Conservation (phyloP, 2,329 filamentous ascomycete species). For the Drechslerella stenobrocha region DNA sequence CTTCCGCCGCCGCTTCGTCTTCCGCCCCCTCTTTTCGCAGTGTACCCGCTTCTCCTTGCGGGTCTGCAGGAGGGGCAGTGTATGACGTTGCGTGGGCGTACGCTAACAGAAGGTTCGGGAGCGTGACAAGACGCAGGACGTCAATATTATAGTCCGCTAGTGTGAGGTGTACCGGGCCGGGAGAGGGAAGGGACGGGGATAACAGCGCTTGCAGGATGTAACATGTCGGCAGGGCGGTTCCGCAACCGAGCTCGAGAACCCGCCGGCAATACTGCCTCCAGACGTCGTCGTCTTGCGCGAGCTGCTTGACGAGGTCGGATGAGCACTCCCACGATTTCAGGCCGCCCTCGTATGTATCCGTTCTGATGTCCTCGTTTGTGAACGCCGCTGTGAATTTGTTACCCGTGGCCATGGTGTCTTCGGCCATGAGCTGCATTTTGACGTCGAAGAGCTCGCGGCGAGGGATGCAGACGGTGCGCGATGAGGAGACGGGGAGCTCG, state of each 20-base stretch:
- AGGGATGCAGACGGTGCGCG: constrained; percentile 63
- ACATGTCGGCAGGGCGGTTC: constrained; percentile 73
- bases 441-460: constrained; percentile 81
- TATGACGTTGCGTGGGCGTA: constrained; percentile 64
- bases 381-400: constrained; percentile 29
- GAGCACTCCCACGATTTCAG: constrained; percentile 92
- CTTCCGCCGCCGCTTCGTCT: background rate
- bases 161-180: constrained; percentile 62
- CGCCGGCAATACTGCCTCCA: constrained; percentile 21
- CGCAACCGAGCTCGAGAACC: constrained; percentile 69
- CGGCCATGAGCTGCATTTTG: constrained; percentile 76
- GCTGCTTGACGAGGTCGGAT: constrained; percentile 74
- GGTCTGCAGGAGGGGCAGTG: constrained; percentile 74
- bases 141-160: constrained; percentile 79
- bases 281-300: constrained; percentile 55
- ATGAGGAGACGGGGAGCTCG: constrained; percentile 65
- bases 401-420: constrained; percentile 56
- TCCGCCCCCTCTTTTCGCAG: too few species aligned
- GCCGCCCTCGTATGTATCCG: constrained; percentile 81
- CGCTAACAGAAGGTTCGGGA: constrained; percentile 75
- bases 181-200: constrained; percentile 48
- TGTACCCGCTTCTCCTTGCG: constrained; percentile 61
- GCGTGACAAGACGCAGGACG: constrained; percentile 74
- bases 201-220: constrained; percentile 68
- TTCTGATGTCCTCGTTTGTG: constrained; percentile 70